phyloP scores from a whole-genome alignment of 768 basidiomycete genomes.

The Pholiota microspora region DNA sequence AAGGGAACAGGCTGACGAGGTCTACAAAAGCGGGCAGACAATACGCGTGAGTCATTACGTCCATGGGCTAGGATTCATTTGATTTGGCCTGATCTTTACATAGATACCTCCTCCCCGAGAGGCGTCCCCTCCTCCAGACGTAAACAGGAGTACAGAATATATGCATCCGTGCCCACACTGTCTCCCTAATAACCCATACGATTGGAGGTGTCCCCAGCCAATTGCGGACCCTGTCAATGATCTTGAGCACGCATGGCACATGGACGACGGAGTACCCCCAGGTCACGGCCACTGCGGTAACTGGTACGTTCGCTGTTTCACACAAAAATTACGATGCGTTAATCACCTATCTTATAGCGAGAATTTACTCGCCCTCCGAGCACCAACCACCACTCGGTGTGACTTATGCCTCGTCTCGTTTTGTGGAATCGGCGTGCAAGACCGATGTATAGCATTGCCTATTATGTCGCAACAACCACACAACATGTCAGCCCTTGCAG shows the following conservation, averaged over 20 bases:
- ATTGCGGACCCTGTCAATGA: conserved; percentile 70
- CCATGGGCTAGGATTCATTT: background rate
- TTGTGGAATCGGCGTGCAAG: conserved; percentile 77
- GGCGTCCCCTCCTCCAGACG: conserved; percentile 71
- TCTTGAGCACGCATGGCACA: conserved; percentile 70
- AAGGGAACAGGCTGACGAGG: conserved; percentile 77
- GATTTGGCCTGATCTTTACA: conserved; percentile 1
- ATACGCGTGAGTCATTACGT: conserved; percentile 53
- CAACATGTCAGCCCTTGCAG: conserved; percentile 62
- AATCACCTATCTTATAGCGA: conserved; percentile 44
- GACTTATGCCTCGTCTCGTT: conserved; percentile 82
- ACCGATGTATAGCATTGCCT: conserved; percentile 64
- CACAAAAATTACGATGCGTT: background rate
- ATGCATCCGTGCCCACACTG: conserved; percentile 84
- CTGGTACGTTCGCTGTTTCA: conserved; percentile 47
- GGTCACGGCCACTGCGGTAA: conserved; percentile 82
- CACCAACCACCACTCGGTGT: conserved; percentile 79
- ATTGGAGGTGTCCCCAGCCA: conserved; percentile 81
- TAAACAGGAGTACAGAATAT: conserved; percentile 62
- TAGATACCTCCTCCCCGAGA: conserved; percentile 78
- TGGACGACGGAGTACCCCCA: conserved; percentile 76
- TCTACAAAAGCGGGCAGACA: conserved; percentile 61
- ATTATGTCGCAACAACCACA: conserved; percentile 65
- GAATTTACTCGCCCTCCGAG: conserved; percentile 66
- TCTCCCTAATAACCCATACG: conserved; percentile 61